Conservation (phyloP, 2,329 filamentous ascomycete genomes). For the Blastomyces gilchristii region DNA sequence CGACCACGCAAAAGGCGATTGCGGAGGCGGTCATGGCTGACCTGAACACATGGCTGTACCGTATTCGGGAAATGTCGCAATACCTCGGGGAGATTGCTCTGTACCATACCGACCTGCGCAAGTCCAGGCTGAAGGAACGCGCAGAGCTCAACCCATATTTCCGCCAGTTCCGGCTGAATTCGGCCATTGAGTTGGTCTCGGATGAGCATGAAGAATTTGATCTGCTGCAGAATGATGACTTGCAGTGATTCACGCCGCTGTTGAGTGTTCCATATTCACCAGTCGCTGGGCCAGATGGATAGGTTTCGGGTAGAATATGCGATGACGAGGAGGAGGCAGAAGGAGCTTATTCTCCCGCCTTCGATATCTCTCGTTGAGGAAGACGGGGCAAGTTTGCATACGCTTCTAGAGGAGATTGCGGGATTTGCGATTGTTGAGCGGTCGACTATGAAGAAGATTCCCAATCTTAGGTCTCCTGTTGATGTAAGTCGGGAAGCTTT, state of each 20-base stretch:
- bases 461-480: constrained; percentile 67
- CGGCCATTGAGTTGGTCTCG: constrained; percentile 86
- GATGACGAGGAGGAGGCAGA: constrained; percentile 80
- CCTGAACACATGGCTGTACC: constrained; percentile 91
- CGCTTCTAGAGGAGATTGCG: constrained; percentile 81
- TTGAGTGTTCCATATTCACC: constrained; percentile 95
- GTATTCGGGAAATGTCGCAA: constrained; percentile 90
- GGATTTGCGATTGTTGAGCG: constrained; percentile 96
- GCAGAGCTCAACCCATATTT: constrained; percentile 66
- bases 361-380: constrained; percentile 69
- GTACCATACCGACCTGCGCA: constrained; percentile 83
- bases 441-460: constrained; percentile 77
- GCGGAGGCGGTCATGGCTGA: constrained; percentile 96
- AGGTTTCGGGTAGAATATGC: constrained; percentile 86
- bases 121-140: constrained; percentile 72
- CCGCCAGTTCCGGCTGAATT: constrained; percentile 81
- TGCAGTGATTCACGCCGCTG: constrained; percentile 84
- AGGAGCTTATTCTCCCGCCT: constrained; percentile 73
- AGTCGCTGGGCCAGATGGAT: constrained; percentile 83
- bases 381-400: constrained; percentile 77
- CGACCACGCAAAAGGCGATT: constrained; percentile 81
- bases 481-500: constrained; percentile 57
- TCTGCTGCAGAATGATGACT: constrained; percentile 85
- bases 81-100: constrained; percentile 94
- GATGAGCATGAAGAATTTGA: constrained; percentile 96